Conservation (phyloP, 345 rosid species). For the Eucalyptus caleyi region DNA sequence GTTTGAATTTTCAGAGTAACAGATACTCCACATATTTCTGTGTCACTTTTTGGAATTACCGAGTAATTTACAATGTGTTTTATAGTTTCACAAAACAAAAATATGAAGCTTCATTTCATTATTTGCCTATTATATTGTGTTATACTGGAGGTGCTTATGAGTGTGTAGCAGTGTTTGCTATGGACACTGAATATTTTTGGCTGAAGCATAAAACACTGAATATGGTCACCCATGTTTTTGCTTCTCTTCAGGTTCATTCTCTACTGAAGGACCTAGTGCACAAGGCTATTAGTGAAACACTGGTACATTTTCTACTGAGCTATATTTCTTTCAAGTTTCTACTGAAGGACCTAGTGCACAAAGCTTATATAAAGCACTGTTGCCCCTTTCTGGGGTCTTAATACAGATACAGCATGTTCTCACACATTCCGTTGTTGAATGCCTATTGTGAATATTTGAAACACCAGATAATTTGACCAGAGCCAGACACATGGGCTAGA, state of each 20-base stretch:
- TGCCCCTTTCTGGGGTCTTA: not conserved
- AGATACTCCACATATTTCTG: not conserved
- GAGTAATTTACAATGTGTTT: not conserved
- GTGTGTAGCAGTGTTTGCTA: not conserved
- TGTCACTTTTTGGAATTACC: not conserved
- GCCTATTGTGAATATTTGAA: not conserved
- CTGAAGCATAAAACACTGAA: not conserved
- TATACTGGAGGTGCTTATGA: not conserved
- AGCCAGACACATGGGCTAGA: not conserved
- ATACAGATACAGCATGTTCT: not conserved
- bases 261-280: conserved; percentile 91
- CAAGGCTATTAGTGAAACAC: conserved; percentile 85
- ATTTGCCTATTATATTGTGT: not conserved
- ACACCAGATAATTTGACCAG: not conserved
- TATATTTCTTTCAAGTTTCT: not conserved
- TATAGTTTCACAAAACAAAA: not conserved
- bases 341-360: not conserved
- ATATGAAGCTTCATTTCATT: not conserved
- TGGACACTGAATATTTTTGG: not conserved
- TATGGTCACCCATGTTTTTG: not conserved
- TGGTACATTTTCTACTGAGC: conserved; percentile 33
- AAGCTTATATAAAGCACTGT: not conserved
- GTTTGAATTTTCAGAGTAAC: not conserved
- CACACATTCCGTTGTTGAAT: not conserved
- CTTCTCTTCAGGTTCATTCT: conserved; percentile 62